Evolutionary conservation across 2,329 filamentous ascomycete species (phyloP).

Genomic region (Pseudocercospora macadamiae): DNA sequence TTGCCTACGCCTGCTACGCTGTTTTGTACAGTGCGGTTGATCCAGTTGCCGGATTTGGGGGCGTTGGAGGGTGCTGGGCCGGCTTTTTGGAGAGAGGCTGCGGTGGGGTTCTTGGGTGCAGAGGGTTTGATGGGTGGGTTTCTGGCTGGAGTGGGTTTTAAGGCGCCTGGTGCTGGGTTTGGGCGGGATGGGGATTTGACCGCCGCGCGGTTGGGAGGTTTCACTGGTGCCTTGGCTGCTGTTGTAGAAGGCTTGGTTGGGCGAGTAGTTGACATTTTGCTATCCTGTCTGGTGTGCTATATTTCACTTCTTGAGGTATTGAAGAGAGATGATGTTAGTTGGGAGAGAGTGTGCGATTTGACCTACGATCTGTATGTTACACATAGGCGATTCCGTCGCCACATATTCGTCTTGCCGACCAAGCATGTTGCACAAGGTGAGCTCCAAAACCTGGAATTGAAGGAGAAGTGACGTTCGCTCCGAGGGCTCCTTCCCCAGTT

Average conservation of each 20-base stretch:
- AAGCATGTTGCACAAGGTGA: background rate
- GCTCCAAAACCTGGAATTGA: background rate
- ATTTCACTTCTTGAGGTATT: background rate
- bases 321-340: too few species aligned
- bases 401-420: background rate
- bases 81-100: conserved; percentile 4
- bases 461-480: background rate
- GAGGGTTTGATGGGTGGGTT: conserved; percentile 17
- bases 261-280: conserved; percentile 20
- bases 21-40: conserved; percentile 49
- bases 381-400: background rate
- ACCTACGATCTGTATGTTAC: background rate
- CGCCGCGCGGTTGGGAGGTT: conserved; percentile 8
- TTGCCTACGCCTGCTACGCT: conserved; percentile 49
- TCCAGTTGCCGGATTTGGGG: conserved; percentile 45
- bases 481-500: conserved; percentile 3
- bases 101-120: conserved; percentile 20
- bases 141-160: background rate
- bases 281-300: too few species aligned
- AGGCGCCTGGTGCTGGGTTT: background rate
- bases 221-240: conserved; percentile 14
- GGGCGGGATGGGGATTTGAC: conserved; percentile 12
- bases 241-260: conserved; percentile 15
- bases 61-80: conserved; percentile 13
- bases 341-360: background rate